Base-by-base conservation (phyloP, 2,329 filamentous ascomycete genomes). In the Xylaria arbuscula region DNA sequence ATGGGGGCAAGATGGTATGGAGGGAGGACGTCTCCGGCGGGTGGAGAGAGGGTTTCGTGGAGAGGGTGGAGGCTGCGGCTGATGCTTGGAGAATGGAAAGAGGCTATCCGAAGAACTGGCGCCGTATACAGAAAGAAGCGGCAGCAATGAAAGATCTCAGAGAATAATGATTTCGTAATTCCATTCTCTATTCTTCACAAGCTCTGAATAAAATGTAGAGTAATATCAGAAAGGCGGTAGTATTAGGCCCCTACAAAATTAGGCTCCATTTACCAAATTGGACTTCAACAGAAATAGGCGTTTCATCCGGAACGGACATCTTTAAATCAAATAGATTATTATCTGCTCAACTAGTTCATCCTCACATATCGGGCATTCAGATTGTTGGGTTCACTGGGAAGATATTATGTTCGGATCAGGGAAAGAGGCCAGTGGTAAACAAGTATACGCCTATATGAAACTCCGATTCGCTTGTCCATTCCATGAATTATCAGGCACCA, bases 31-130 rank as follows among this genome's bases (percentile, higher is more conserved):
- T 78, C 4, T 62, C 75, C 10, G 81, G 80, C 1, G 81, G 81
- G 0, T 85, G 83, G 83, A 75, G 83, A 47, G 78, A 82, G 42
- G 68, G 59, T 0, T 67, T 83, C 48, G 65, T 80, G 1, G 64
- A 77, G 32, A 70, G 69, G 0, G 72, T 80, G 1, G 76, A 78
- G 69, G 68, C 70, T n/a, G 79, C 80, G 13, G 73, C 73, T 0
- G 81, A 83, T 59, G 67, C 76, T 9, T 83, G 78, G 76, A 78
- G 81, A 65, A 60, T 75, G 0, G 61, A 67, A 10, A 75, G 76
- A 32, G 75, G 72, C 1, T 80, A 80, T 54, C 78, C 76, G 1
- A 80, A 79, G 70, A 77, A 70, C 59, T 80, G 78, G 77, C 72
- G 70, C 24, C 75, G 36, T 67, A 72, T 42, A 70, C 62, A 48